A percentile compares a stretch with the other conserved stretches of the same genome.
Evolutionary conservation across 2,329 filamentous ascomycete genomes (phyloP).

Genomic region (Alternaria postmessia): DNA sequence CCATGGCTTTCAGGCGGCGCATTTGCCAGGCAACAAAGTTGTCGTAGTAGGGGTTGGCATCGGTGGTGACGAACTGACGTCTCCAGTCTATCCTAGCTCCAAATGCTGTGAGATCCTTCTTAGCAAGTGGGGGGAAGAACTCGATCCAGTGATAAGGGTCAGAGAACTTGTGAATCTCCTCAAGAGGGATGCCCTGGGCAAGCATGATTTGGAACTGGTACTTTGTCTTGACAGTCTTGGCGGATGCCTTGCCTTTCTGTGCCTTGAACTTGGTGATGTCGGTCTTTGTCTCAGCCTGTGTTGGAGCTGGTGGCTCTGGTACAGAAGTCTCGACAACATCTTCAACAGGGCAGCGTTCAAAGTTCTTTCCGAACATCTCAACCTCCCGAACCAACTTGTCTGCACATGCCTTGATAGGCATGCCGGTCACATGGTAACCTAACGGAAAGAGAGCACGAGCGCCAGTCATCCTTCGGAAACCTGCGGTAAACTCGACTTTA

Average conservation of each 20-base stretch:
- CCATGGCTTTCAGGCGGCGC: slow-evolving; percentile 85
- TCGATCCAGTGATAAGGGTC: slow-evolving; percentile 92
- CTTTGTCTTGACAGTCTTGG: slow-evolving; percentile 91
- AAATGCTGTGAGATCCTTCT: slow-evolving; percentile 80
- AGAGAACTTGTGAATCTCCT: slow-evolving; percentile 93
- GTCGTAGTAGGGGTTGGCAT: slow-evolving; percentile 97
- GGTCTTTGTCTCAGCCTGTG: slow-evolving; percentile 71
- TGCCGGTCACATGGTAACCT: slow-evolving; percentile 95
- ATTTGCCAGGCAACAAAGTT: slow-evolving; percentile 97
- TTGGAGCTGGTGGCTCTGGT: slow-evolving; percentile 64
- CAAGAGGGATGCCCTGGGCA: slow-evolving; percentile 82
- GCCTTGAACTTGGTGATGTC: slow-evolving; percentile 87
- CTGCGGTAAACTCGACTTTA: slow-evolving; percentile 91
- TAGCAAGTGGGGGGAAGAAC: slow-evolving; percentile 85
- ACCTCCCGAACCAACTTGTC: slow-evolving; percentile 95
- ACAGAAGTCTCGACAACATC: slow-evolving; percentile 57
- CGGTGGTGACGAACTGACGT: slow-evolving; percentile 90
- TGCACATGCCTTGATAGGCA: slow-evolving; percentile 92
- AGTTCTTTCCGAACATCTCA: slow-evolving; percentile 85
- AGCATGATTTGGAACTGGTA: slow-evolving; percentile 97
- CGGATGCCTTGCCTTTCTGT: slow-evolving; percentile 82
- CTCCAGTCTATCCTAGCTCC: slow-evolving; percentile 93
- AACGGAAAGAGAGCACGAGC: slow-evolving; percentile 87
- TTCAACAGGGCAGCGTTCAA: slow-evolving; percentile 70
- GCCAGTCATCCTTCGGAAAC: slow-evolving; percentile 89